Conservation (phyloP, 306 rosid species). For the Cajanus cajan region DNA sequence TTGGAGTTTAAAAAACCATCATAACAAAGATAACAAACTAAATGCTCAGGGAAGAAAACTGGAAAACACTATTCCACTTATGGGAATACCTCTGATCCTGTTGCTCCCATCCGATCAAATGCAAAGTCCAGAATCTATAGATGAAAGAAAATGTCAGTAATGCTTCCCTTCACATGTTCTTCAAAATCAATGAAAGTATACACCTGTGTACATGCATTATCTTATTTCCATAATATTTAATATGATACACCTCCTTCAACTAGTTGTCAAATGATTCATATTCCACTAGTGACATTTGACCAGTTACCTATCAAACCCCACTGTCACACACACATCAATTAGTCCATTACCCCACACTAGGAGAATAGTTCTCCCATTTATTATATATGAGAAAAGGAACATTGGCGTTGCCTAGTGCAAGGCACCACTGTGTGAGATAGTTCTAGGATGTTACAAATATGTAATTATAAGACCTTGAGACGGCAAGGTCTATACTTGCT, state of each 20-base stretch:
- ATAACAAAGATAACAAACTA: background rate
- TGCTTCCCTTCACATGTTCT: slow-evolving; percentile 25
- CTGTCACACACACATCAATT: background rate
- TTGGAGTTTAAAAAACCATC: slow-evolving; percentile 7
- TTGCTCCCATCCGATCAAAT: slow-evolving; percentile 91
- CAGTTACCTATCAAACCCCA: slow-evolving; percentile 10
- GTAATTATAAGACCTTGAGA: background rate
- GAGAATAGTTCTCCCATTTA: background rate
- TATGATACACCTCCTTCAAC: background rate
- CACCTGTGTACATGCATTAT: background rate
- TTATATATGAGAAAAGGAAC: slow-evolving; percentile 21
- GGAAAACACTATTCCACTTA: slow-evolving; percentile 10
- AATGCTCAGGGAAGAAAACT: background rate
- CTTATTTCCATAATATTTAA: slow-evolving; percentile 19
- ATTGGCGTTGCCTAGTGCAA: background rate
- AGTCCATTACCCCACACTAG: background rate
- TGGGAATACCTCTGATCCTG: slow-evolving; percentile 69
- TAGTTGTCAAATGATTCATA: slow-evolving; percentile 4
- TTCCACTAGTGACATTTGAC: slow-evolving; percentile 5
- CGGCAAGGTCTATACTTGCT: background rate
- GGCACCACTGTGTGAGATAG: slow-evolving; percentile 1
- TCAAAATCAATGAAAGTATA: slow-evolving; percentile 4
- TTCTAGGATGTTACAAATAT: background rate
- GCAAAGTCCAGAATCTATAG: slow-evolving; percentile 86
- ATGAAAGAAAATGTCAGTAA: slow-evolving; percentile 41